These are phyloP conservation scores for Pichia kluyveri DNA, from an alignment of 805 yeast genomes.

Conservation along the genomic window DNA sequence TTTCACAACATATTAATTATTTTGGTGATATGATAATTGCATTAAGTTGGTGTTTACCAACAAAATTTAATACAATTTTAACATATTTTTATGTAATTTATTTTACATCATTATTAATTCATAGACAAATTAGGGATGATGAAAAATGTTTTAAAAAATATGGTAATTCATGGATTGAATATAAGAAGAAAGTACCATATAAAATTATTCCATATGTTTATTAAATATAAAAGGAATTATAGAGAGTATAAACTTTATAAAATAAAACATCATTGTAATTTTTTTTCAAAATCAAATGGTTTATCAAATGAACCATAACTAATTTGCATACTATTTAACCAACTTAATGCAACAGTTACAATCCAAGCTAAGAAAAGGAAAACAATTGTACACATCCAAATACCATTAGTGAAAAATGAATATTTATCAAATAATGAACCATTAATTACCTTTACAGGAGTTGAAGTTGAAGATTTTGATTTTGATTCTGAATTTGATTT, in stretches of 20 bases:
- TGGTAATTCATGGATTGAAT: slow-evolving; percentile 78
- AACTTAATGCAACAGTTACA: slow-evolving; percentile 53
- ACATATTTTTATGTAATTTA: slow-evolving; percentile 84
- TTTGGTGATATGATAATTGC: slow-evolving; percentile 94
- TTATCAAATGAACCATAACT: slow-evolving; percentile 79
- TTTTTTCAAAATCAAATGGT: slow-evolving; percentile 44
- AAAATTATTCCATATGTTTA: slow-evolving; percentile 85
- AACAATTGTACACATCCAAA: slow-evolving; percentile 68
- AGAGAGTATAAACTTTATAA: too few relatives aligned
- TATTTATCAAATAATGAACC: slow-evolving; percentile 53
- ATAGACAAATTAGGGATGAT: slow-evolving; percentile 88
- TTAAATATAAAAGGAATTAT: too few relatives aligned
- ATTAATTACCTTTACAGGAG: slow-evolving; percentile 7
- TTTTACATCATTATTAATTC: slow-evolving; percentile 74
- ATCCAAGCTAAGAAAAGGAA: slow-evolving; percentile 49
- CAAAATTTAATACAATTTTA: slow-evolving; percentile 71
- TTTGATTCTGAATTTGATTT: slow-evolving; percentile 3
- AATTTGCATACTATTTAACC: slow-evolving; percentile 66
- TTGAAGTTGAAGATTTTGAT: not conserved
- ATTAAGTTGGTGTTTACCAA: slow-evolving; percentile 85
- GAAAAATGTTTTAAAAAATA: slow-evolving; percentile 82
- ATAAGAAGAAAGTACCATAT: slow-evolving; percentile 74
- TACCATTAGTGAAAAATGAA: slow-evolving; percentile 70
- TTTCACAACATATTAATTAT: slow-evolving; percentile 88
- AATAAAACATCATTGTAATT: slow-evolving; percentile 18